Evolutionary conservation across 306 rosid genomes (phyloP), one percentile per base, ranked within the genome.

Genomic region (Lablab purpureus): DNA sequence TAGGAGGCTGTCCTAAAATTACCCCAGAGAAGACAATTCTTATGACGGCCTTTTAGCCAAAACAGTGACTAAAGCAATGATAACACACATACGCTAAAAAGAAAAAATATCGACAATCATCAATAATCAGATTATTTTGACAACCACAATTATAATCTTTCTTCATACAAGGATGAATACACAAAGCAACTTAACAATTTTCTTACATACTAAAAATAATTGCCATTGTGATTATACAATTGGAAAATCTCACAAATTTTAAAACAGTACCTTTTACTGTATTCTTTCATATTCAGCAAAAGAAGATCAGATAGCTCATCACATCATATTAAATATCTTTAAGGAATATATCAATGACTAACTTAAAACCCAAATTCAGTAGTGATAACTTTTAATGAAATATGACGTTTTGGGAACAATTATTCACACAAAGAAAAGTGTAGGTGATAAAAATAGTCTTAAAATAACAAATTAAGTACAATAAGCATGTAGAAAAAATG

Each of bases 391-490:
- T 22, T 30, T 10, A 45, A 22, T 59, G 63, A 18, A 13, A 19
- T 9, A 70, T 8, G 22, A 27, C 14, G 25, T 3, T 22, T 55
- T 11, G 37, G 36, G 19, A 52, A 43, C 40, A 41, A 19, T 41
- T 54, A 49, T 30, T 27, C 55, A 46, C 9, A 28, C 56, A 65
- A 37, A 62, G n/a, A 27, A 37, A 75, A 47, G 46, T 25, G 22
- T 7, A 60, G 22, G 19, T 59, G 46, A 36, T 7, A 67, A 52
- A 17, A 49, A 34, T 25, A 68, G 50, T 51, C 45, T 18, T 36
- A 10, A 18, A 65, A 65, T 56, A 65, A 12, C 6, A 71, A 80
- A 78, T 54, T 22, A 63, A 54, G 60, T 27, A 54, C 13, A 50
- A 62, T 36, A 54, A 80, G 67, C 5, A 37, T 22, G 77, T 23